Evolutionary conservation across 176 grass and related monocot genomes (phyloP).

Genomic region (Bothriochloa decipiens): DNA sequence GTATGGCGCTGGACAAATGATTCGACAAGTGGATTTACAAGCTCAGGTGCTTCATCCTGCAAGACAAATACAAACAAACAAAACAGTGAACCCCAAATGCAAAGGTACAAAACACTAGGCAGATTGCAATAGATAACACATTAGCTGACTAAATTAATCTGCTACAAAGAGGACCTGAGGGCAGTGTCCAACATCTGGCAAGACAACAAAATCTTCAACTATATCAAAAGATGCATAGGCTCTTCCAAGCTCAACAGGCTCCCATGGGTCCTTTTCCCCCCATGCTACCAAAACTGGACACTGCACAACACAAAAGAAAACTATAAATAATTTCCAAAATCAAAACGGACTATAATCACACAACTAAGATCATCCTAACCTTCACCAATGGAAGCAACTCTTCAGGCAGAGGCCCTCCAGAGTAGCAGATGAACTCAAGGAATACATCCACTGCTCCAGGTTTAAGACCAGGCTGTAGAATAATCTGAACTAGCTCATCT

Average conservation of each 20-base stretch:
- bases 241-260: constrained; percentile 89
- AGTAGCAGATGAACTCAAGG: constrained; percentile 98
- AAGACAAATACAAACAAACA: constrained; percentile 41
- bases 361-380: constrained; percentile 43
- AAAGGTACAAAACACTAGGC: constrained; percentile 6
- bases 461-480: constrained; percentile 90
- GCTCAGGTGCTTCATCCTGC: constrained; percentile 90
- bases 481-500: constrained; percentile 88
- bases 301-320: constrained; percentile 48
- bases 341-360: background rate
- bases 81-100: constrained; percentile 3
- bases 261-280: constrained; percentile 96
- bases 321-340: background rate
- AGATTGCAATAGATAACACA: constrained; percentile 4
- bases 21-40: constrained; percentile 83
- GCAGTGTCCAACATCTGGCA: constrained; percentile 94
- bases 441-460: constrained; percentile 89
- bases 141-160: background rate
- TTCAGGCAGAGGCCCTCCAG: constrained; percentile 94
- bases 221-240: constrained; percentile 67
- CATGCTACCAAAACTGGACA: constrained; percentile 90
- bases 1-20: constrained; percentile 73
- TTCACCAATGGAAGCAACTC: constrained; percentile 80
- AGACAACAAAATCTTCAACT: constrained; percentile 89
- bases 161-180: constrained; percentile 62